Conservation (phyloP, 768 basidiomycete genomes). For the Chalciporus pseudorubinellus region DNA sequence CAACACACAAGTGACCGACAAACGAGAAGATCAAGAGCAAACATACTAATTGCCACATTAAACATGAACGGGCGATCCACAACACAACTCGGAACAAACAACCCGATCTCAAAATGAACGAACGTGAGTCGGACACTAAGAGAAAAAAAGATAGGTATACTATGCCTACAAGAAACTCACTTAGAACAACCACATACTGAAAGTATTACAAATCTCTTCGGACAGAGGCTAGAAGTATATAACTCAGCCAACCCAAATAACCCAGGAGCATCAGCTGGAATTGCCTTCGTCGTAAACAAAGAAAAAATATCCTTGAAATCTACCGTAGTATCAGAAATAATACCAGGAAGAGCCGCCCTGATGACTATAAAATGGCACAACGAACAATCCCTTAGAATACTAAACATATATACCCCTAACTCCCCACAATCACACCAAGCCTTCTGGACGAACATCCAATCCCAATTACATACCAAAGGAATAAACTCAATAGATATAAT, state of each 20-base stretch:
- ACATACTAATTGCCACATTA: conserved; percentile 4
- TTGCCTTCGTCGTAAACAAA: conserved; percentile 37
- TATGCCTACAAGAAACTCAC: conserved; percentile 26
- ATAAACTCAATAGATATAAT: conserved; percentile 35
- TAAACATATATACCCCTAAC: conserved; percentile 39
- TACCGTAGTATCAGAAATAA: not conserved
- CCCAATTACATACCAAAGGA: conserved; percentile 1
- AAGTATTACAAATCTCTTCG: too few species aligned
- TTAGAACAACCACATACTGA: conserved; percentile 4
- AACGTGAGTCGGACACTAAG: conserved; percentile 10
- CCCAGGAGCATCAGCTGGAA: conserved; percentile 13
- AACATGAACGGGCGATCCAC: conserved; percentile 17
- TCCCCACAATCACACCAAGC: conserved; percentile 18
- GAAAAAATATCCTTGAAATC: conserved; percentile 7
- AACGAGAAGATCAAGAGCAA: conserved; percentile 5
- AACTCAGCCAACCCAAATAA: not conserved
- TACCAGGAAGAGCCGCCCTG: conserved; percentile 30
- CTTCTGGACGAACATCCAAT: conserved; percentile 25
- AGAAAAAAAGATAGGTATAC: conserved; percentile 13
- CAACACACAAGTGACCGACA: too few species aligned
- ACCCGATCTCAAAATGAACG: conserved; percentile 16
- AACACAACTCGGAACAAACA: not conserved
- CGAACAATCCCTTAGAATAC: conserved; percentile 16
- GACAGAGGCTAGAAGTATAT: too few species aligned
- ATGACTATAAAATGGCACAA: conserved; percentile 18